Evolutionary conservation across 2,329 filamentous ascomycete genomes (phyloP).

Genomic region (Taxawa tesnikishii): DNA sequence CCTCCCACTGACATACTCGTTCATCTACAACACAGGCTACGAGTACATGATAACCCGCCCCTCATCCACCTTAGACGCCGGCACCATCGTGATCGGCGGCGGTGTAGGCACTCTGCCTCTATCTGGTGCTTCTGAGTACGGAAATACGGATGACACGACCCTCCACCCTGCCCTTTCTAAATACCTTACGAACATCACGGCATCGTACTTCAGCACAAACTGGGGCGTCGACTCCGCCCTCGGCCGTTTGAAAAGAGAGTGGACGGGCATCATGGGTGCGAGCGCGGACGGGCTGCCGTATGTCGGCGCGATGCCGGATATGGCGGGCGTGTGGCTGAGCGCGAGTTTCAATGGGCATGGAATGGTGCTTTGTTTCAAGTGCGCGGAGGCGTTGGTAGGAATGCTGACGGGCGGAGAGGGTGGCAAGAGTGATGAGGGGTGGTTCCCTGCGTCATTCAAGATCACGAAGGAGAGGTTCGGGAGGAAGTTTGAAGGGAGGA

Average conservation of each 20-base stretch:
- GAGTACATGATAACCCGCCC: constrained; percentile 55
- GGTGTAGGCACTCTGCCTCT: constrained; percentile 32
- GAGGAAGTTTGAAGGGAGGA: constrained; percentile 6
- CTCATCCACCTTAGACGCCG: constrained; percentile 27
- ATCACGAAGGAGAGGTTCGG: constrained; percentile 30
- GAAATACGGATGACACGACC: constrained; percentile 43
- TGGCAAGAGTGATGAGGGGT: constrained; percentile 22
- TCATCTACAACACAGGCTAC: constrained; percentile 48
- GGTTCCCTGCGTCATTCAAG: constrained; percentile 43
- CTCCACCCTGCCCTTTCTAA: constrained; percentile 39
- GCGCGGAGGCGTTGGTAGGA: constrained; percentile 42
- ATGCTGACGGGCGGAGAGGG: constrained; percentile 31
- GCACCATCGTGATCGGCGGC: constrained; percentile 52
- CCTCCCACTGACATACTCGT: constrained; percentile 44
- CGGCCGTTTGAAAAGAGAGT: constrained; percentile 25
- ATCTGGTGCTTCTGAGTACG: constrained; percentile 37
- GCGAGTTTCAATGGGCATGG: constrained; percentile 54
- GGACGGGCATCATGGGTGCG: constrained; percentile 41
- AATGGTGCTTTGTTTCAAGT: constrained; percentile 28
- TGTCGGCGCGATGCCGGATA: constrained; percentile 29
- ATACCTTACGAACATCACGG: constrained; percentile 32
- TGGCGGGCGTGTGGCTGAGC: constrained; percentile 39
- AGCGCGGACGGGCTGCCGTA: constrained; percentile 39
- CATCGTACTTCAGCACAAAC: constrained; percentile 38
- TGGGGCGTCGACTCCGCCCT: constrained; percentile 20